Percentiles rank a stretch among this genome's conserved stretches.
Evolutionary conservation across 306 rosid species (phyloP).

Genomic region (Lathyrus sativus): DNA sequence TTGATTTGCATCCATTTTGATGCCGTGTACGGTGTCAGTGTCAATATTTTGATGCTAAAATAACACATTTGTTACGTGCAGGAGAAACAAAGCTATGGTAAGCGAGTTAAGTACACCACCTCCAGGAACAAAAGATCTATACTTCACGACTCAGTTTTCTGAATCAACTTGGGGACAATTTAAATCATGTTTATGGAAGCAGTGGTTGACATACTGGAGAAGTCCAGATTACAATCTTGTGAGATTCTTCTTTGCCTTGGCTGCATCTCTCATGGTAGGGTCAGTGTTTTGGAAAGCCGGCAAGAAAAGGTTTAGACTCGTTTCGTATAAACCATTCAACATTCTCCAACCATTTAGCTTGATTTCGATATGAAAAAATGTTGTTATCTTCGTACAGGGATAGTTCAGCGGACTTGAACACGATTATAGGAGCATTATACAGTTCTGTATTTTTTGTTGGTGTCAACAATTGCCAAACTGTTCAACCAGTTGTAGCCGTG

Average conservation of each 20-base stretch:
- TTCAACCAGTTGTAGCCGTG: conserved; percentile 77
- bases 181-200: conserved; percentile 87
- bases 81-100: conserved; percentile 71
- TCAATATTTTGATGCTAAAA: background rate
- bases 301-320: conserved; percentile 54
- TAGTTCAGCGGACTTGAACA: conserved; percentile 50
- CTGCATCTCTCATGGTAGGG: conserved; percentile 75
- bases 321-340: conserved; percentile 1
- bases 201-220: conserved; percentile 92
- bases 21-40: background rate
- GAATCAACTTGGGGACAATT: conserved; percentile 74
- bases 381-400: conserved; percentile 43
- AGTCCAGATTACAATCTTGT: conserved; percentile 95
- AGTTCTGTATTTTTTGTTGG: conserved; percentile 82
- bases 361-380: background rate
- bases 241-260: conserved; percentile 72
- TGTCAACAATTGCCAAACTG: conserved; percentile 74
- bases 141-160: conserved; percentile 65
- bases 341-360: conserved; percentile 12
- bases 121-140: conserved; percentile 60
- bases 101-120: conserved; percentile 64
- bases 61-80: conserved; percentile 32
- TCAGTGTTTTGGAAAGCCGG: conserved; percentile 85
- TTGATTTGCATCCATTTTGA: background rate
- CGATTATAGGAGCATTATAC: conserved; percentile 78